phyloP scores from a whole-genome alignment of 2,329 filamentous ascomycete genomes.

The Aphanocladium album region DNA sequence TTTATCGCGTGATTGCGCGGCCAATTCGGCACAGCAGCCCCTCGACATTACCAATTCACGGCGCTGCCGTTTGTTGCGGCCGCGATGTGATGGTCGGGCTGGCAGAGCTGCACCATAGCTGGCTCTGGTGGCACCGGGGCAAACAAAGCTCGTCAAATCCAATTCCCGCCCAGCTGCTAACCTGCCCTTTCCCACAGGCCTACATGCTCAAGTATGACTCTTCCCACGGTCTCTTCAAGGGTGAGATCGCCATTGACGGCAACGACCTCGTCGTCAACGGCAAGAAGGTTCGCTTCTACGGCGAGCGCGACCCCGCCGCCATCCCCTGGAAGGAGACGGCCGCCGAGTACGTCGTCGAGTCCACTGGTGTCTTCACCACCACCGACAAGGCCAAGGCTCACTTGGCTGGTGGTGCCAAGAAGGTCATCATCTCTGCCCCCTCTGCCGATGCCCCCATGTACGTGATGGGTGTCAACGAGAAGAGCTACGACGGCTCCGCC shows the following conservation, averaged over 20 bases:
- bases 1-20: not conserved
- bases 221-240: conserved; percentile 95
- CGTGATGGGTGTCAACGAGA: conserved; percentile 99
- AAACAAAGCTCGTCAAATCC: not conserved
- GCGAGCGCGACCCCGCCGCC: conserved; percentile 78
- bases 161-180: conserved; percentile 5
- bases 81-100: not conserved
- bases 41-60: not conserved
- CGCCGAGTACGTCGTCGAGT: conserved; percentile 94
- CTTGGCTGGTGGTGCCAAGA: conserved; percentile 96
- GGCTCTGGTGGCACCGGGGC: not conserved
- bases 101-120: not conserved
- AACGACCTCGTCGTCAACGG: conserved; percentile 82
- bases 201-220: conserved; percentile 99
- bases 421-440: conserved; percentile 89
- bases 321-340: conserved; percentile 89
- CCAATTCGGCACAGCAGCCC: not conserved
- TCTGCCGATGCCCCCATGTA: conserved; percentile 98
- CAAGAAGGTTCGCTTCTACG: conserved; percentile 94
- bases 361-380: conserved; percentile 98
- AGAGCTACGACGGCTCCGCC: conserved; percentile 84
- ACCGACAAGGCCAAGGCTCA: conserved; percentile 91
- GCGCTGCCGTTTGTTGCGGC: not conserved
- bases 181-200: conserved; percentile 50
- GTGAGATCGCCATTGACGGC: conserved; percentile 67